These are phyloP conservation scores for Tetrahymena elliotti DNA, from an alignment of 73 alveolate species.

Conservation along the genomic window DNA sequence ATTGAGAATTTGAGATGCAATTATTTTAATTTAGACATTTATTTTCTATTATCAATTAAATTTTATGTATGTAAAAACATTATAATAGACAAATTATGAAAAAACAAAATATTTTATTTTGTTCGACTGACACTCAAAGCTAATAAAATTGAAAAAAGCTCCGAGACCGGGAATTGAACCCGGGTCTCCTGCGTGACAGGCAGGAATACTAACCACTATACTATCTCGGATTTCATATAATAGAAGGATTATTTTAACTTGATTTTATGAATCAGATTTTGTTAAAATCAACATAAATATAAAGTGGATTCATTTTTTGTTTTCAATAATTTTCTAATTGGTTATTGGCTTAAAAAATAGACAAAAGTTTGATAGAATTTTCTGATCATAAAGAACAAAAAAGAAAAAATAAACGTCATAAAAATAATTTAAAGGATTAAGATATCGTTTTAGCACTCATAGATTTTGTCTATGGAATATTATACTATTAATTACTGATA, in stretches of 20 bases:
- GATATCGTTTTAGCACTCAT: not conserved
- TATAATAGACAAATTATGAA: too few species aligned
- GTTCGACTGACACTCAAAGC: not conserved
- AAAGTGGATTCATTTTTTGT: too few species aligned
- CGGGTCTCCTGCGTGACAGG: slow-evolving; percentile 7
- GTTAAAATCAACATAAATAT: too few species aligned
- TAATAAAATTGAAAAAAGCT: not conserved
- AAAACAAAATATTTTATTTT: not conserved
- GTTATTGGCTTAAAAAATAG: too few species aligned
- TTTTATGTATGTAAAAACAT: too few species aligned
- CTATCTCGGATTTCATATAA: not conserved
- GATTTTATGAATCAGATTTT: not conserved
- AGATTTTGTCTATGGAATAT: not conserved
- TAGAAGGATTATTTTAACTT: not conserved
- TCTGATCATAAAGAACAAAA: not conserved
- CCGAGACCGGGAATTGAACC: slow-evolving; percentile 5
- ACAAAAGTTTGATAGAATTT: too few species aligned
- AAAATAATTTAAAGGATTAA: too few species aligned
- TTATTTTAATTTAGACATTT: too few species aligned
- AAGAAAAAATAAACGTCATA: not conserved
- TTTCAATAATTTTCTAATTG: too few species aligned
- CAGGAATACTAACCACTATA: slow-evolving; percentile 1
- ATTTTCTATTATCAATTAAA: too few species aligned
- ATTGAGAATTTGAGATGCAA: too few species aligned
- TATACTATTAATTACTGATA: not conserved